Base-by-base conservation (phyloP, 2,329 filamentous ascomycete species). In the Ophiosphaerella narmari region DNA sequence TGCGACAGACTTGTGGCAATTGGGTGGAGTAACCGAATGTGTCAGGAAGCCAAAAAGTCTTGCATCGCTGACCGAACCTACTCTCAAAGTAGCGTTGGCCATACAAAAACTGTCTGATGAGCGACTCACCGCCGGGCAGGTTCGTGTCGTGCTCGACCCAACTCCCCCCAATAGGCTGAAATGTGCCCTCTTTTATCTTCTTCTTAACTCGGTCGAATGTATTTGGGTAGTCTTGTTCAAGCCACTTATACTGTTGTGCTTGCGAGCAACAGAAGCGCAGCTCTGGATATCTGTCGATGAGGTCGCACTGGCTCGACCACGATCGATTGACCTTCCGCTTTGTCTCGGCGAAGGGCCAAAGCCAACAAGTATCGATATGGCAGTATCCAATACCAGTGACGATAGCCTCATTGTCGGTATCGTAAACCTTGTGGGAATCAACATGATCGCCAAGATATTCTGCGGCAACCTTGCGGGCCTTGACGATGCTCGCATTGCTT, bases 81-180 rank as follows among this genome's bases (percentile, higher is more conserved):
- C 88, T 90, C 74, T 99, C 89, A 62, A 96, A 99, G 77, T 93
- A 96, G 35, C 94, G 83, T 71, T 99, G 94, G 3, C 94, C 94
- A 63, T 97, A 97, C 41, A 99, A 73, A 70, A 99, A 99, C 71
- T 99, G 94, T 36, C 94, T 86, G 39, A 94, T 88, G 33, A 99
- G 82, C 2, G 93, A 96, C 75, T 99, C 94, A 40, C 94, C 94
- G 65, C 91, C 93, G 0, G 94, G 94, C 82, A 99, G 83, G 69
- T 99, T 99, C 57, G 94, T 99, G 71, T 99, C 94, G 68, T 99
- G 94, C 71, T 99, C 94, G 13, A 99, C 93, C 94, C 94, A 99
- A 76, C 91, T 97, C 46, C 94, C 94, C 57, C 94, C 94, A 62
- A 99, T 93, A 12, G 92, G 92, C 60, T 97, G 90, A 74, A 99